These are phyloP conservation scores for Euphorbia peplus DNA, from an alignment of 345 rosid species.

Conservation along the genomic window DNA sequence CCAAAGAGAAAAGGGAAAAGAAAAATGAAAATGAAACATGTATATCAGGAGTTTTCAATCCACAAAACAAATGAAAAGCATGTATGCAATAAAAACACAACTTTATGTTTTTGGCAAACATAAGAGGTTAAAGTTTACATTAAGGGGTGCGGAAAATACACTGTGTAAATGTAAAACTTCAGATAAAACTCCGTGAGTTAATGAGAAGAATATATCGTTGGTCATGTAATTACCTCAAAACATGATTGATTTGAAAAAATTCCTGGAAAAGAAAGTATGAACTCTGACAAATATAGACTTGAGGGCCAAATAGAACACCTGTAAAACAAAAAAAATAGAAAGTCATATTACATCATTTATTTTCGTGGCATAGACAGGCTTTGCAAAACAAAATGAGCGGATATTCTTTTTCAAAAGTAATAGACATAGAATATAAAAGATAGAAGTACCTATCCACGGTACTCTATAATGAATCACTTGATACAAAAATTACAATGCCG, in stretches of 20 bases:
- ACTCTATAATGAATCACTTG: not conserved
- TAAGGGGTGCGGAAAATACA: not conserved
- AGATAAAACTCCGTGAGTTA: not conserved
- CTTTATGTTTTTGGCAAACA: not conserved
- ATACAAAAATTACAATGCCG: not conserved
- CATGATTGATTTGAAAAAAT: slow-evolving; percentile 57
- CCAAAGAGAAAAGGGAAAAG: not conserved
- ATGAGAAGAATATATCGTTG: not conserved
- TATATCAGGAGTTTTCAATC: not conserved
- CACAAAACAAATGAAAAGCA: not conserved
- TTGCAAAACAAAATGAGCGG: not conserved
- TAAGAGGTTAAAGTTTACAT: not conserved
- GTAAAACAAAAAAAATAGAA: slow-evolving; percentile 24
- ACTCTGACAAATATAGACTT: slow-evolving; percentile 70
- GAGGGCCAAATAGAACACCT: slow-evolving; percentile 91
- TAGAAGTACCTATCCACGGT: not conserved
- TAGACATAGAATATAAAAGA: not conserved
- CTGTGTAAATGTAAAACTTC: slow-evolving; percentile 1
- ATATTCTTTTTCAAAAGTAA: not conserved
- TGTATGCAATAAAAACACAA: not conserved
- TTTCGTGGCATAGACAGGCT: not conserved
- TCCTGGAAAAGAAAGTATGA: slow-evolving; percentile 66
- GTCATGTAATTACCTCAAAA: slow-evolving; percentile 58
- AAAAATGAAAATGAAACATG: not conserved
- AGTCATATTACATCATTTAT: not conserved